Base-by-base conservation (phyloP, 2,329 filamentous ascomycete genomes). In the Fusarium sororula region DNA sequence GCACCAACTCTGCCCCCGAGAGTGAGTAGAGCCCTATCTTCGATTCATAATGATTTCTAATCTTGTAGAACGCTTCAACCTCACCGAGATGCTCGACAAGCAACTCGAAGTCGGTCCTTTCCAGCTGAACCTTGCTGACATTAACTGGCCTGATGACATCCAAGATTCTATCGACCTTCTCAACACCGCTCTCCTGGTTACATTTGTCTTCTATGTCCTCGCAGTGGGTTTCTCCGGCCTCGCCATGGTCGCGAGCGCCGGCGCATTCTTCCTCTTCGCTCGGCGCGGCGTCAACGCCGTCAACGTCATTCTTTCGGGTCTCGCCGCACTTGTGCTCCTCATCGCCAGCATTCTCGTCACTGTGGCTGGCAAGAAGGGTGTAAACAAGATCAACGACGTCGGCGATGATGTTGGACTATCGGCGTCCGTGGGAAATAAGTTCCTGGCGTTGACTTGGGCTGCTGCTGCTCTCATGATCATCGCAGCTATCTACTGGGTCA, bases 131-230 rank as follows among this genome's bases (percentile, higher is more conserved):
- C 80, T 87, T 26, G 81, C 82, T 70, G 83, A 86, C 56, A 79
- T 89, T n/a, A 78, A 84, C 66, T 84, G 85, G 76, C 84, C 85
- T 20, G 72, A 83, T 12, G 81, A 80, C 38, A 82, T 90, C 65
- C 82, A 85, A 66, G 79, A 84, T 47, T 83, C 84, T n/a, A 77
- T 90, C 72, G 81, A 87, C 79, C 79, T 82, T n/a, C 80, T 89
- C 77, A 88, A 89, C 76, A 77, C 79, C 22, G 81, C 84, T n/a
- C 82, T 89, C 9, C 78, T 86, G n/a, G 84, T 82, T 32, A 79
- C 87, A 54, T 86, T 87, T 77, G 79, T 87, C 56, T 78, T 90
- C 63, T 89, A 86, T 78, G 83, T 86, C 45, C 70, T 89, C 4
- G 83, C 81, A 61, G 79, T 83, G 53, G 82, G 78, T 24, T 81